Evolutionary conservation across 768 basidiomycete genomes (phyloP), one percentile per base, ranked within the genome.

Genomic region (Hortiboletus campestris): DNA sequence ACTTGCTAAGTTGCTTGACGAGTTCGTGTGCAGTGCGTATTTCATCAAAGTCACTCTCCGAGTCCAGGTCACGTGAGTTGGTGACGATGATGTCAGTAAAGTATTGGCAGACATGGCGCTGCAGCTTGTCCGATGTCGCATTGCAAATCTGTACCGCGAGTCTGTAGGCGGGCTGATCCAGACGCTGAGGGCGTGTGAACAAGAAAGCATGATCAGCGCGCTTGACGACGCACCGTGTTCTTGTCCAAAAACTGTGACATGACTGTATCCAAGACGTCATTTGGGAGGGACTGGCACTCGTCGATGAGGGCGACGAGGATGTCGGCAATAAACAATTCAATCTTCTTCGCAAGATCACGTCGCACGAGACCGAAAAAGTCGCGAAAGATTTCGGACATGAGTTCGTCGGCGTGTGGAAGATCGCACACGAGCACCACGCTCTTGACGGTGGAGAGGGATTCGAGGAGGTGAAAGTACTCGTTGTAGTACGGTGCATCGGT

Each of bases 381-480:
- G 62, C 84, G 84, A 72, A 98, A 98, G 57, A 93, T 83, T 40
- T 90, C 86, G 49, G 75, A 70, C 76, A 94, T 84, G 57, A 97
- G 81, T 47, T 93, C 89, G 56, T 98, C 96, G 12, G 86, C 84
- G 35, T 84, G 84, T 4, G 88, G 91, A 14, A 98, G 81, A 72
- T 98, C 96, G 72, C 92, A 94, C 16, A 97, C 86, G 62, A 98
- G 82, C 13, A 94, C 92, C 31, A 97, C 88, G 62, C 89, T 92
- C 80, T 98, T 98, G 66, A 98, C 94, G 34, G 89, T 90, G 2
- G 94, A 91, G 25, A 99, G 78, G 25, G 88, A 92, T 64, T 98
- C 94, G 29, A 98, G 81, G n/a, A 98, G 81, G 66, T 94, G 93
- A 64, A 88, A 96, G 72, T 97, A 98, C 72, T 98, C 88, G 53